A percentile compares a stretch with the other conserved stretches of the same genome.
phyloP scores from a whole-genome alignment of 2,329 filamentous ascomycete species.

The Claviceps capensis region DNA sequence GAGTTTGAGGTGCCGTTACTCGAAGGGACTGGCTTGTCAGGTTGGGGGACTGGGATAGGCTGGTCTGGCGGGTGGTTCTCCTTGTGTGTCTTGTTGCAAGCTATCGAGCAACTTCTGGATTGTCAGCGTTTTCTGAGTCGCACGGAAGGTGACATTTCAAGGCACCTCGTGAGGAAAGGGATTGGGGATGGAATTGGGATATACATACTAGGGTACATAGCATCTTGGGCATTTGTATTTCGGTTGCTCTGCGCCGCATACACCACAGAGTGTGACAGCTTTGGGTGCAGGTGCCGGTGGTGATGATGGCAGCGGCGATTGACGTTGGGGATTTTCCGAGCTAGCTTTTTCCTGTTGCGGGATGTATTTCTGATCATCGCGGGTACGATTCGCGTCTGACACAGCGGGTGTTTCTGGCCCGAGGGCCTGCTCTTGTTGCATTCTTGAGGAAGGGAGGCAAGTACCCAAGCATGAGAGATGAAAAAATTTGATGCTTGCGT shows the following conservation, averaged over 20 bases:
- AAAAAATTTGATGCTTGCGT: background rate
- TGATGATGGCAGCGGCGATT: background rate
- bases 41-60: constrained; percentile 12
- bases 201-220: constrained; percentile 41
- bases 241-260: constrained; percentile 35
- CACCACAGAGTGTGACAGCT: constrained; percentile 26
- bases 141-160: background rate
- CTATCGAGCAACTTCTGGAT: constrained; percentile 37
- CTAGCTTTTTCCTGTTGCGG: background rate
- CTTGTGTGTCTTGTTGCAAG: constrained; percentile 40
- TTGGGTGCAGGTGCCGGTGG: background rate
- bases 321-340: background rate
- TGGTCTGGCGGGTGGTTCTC: constrained; percentile 33
- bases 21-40: constrained; percentile 3
- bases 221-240: constrained; percentile 54
- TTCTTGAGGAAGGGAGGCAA: background rate
- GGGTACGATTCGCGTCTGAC: background rate
- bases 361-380: background rate
- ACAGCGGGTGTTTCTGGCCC: background rate
- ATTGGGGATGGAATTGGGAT: background rate
- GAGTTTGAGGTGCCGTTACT: background rate
- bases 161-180: background rate
- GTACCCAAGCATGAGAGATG: background rate
- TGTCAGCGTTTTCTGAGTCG: background rate
- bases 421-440: constrained; percentile 2